Percentiles rank a stretch among this genome's conserved stretches.
Conservation (phyloP, 305 asterid species). For the Ruellia speciosa region DNA sequence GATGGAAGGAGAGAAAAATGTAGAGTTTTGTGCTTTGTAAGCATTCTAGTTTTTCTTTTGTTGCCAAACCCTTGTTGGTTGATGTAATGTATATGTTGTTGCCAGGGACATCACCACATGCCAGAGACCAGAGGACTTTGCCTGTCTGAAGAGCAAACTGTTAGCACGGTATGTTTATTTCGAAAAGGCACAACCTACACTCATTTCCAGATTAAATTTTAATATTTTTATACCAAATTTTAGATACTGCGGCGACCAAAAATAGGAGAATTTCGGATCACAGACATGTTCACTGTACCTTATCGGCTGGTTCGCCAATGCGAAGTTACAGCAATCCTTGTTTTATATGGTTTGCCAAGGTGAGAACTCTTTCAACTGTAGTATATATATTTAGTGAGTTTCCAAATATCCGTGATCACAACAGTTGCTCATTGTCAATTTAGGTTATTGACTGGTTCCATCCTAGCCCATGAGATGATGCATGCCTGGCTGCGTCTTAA, state of each 20-base stretch:
- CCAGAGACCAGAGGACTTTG: constrained; percentile 98
- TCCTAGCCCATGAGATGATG: constrained; percentile 99
- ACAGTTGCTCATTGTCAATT: background rate
- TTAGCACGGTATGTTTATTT: constrained; percentile 66
- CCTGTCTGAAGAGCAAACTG: constrained; percentile 93
- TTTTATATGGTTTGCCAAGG: constrained; percentile 94
- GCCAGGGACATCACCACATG: constrained; percentile 95
- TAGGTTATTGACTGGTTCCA: constrained; percentile 91
- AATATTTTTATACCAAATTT: constrained; percentile 7
- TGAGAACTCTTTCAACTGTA: constrained; percentile 27
- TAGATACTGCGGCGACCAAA: constrained; percentile 81
- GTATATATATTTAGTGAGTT: background rate
- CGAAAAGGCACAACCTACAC: constrained; percentile 1
- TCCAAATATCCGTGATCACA: constrained; percentile 10
- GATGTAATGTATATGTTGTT: constrained; percentile 14
- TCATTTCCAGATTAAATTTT: background rate
- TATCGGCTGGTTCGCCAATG: constrained; percentile 69
- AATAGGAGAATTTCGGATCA: constrained; percentile 70
- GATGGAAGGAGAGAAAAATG: constrained; percentile 96
- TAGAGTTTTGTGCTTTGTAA: constrained; percentile 24
- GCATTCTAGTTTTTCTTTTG: constrained; percentile 1
- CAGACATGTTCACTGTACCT: constrained; percentile 94
- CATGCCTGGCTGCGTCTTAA: constrained; percentile 95
- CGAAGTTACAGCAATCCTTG: constrained; percentile 97
- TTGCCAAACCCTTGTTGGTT: background rate